These are phyloP conservation scores for Corylus americana DNA, from an alignment of 306 rosid genomes.

Conservation along the genomic window DNA sequence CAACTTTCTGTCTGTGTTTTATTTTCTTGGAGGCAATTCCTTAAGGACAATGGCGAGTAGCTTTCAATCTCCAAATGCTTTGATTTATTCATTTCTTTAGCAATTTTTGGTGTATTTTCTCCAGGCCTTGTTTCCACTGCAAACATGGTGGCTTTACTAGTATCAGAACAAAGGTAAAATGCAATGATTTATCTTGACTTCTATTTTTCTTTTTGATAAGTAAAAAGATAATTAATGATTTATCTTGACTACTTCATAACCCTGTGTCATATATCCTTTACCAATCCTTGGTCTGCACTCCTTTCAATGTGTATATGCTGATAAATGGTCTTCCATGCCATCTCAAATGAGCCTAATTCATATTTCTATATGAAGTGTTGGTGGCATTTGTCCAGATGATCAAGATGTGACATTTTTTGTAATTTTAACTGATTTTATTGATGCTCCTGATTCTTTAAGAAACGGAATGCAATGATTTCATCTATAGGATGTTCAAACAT, in stretches of 20 bases:
- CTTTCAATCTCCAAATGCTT: constrained; percentile 23
- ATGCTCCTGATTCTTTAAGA: not conserved
- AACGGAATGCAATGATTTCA: not conserved
- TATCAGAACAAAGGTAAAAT: constrained; percentile 78
- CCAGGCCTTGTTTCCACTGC: constrained; percentile 82
- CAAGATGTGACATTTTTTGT: not conserved
- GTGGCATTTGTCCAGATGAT: not conserved
- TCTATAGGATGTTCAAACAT: not conserved
- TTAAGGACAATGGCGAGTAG: not conserved
- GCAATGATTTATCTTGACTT: constrained; percentile 12
- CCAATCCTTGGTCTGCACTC: constrained; percentile 3
- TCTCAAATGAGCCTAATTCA: not conserved
- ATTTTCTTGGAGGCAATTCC: constrained; percentile 11
- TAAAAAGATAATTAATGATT: not conserved
- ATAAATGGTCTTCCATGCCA: not conserved
- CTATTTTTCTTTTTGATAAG: not conserved
- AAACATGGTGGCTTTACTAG: constrained; percentile 95
- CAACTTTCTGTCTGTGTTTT: constrained; percentile 13
- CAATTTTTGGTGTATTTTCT: constrained; percentile 30
- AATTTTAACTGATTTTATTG: not conserved
- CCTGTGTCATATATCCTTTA: not conserved
- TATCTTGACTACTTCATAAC: constrained; percentile 10
- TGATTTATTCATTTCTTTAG: constrained; percentile 16
- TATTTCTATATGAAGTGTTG: not conserved
- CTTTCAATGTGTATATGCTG: not conserved